Conservation (phyloP, 371 early-diverging fungal genomes). For the Batkoa obscura region DNA sequence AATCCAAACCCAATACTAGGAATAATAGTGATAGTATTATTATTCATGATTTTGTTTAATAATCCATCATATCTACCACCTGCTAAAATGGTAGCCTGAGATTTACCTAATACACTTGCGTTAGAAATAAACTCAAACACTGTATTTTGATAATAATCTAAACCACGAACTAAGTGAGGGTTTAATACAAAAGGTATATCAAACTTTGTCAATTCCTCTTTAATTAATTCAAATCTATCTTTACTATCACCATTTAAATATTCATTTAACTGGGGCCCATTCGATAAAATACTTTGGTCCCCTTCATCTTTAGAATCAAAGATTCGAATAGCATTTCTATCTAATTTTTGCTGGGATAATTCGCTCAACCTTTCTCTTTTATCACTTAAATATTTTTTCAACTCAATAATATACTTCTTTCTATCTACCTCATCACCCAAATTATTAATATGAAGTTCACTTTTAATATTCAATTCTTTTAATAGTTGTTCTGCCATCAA, state of each 20-base stretch:
- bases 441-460: conserved; percentile 26
- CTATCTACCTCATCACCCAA: conserved; percentile 27
- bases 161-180: conserved; percentile 28
- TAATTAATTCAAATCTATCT: conserved; percentile 20
- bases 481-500: conserved; percentile 23
- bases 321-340: conserved; percentile 31
- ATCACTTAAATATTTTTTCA: conserved; percentile 18
- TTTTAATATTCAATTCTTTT: conserved; percentile 13
- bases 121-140: conserved; percentile 29
- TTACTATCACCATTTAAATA: conserved; percentile 14
- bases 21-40: conserved; percentile 17
- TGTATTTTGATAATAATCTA: conserved; percentile 43
- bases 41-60: conserved; percentile 21
- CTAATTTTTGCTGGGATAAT: conserved; percentile 20
- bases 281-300: conserved; percentile 16
- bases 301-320: conserved; percentile 30
- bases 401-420: conserved; percentile 13
- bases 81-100: conserved; percentile 36
- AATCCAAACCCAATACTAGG: conserved; percentile 27
- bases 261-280: conserved; percentile 18
- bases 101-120: conserved; percentile 19
- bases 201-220: conserved; percentile 13
- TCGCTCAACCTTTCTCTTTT: conserved; percentile 16
- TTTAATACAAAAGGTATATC: conserved; percentile 25
- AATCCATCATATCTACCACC: conserved; percentile 44